A percentile compares a stretch with the other conserved stretches of the same genome.
phyloP scores from a whole-genome alignment of 805 yeast species.

The Saccharomyces jurei region DNA sequence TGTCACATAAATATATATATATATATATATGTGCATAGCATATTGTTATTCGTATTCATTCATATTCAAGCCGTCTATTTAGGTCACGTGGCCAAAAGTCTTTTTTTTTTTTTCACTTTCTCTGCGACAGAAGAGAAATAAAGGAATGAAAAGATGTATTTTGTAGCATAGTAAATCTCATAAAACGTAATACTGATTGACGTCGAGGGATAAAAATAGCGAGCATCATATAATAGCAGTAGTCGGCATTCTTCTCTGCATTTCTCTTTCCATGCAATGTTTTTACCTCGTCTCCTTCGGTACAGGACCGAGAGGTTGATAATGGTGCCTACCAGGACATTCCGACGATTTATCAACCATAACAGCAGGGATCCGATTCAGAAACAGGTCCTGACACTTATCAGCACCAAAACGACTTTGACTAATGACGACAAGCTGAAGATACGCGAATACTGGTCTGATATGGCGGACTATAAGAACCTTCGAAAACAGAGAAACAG shows the following conservation, averaged over 20 bases:
- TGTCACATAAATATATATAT: background rate
- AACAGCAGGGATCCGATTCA: background rate
- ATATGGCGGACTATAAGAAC: background rate
- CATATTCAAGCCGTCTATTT: background rate
- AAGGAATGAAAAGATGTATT: background rate
- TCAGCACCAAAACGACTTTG: background rate
- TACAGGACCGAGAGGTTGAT: background rate
- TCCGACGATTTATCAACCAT: background rate
- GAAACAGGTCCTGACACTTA: background rate
- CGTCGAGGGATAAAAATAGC: background rate
- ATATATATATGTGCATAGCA: background rate
- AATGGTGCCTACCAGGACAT: background rate
- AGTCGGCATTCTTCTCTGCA: background rate
- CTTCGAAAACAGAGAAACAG: background rate
- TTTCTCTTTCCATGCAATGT: background rate
- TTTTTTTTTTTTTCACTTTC: background rate
- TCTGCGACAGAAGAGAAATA: background rate
- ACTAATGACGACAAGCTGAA: background rate
- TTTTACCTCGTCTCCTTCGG: background rate
- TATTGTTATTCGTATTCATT: background rate
- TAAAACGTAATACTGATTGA: no score
- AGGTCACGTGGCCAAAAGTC: background rate
- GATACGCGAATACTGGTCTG: constrained; percentile 4
- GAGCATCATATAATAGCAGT: background rate
- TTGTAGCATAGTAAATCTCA: no score